These are phyloP conservation scores for Plasmopara muralis DNA, from an alignment of 352 stramenopile genomes.

Conservation along the genomic window DNA sequence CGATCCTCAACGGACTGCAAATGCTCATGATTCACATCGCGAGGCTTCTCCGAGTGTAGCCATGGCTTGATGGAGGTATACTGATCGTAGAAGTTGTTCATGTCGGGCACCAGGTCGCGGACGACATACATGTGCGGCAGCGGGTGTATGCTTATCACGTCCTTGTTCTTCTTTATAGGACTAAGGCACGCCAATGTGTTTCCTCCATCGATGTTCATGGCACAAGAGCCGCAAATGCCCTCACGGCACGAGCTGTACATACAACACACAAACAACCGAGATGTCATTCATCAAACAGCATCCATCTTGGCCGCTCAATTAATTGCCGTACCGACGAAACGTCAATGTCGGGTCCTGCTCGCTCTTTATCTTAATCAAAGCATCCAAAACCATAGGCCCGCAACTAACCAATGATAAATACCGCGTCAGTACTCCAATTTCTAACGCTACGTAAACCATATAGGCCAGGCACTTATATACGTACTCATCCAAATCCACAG, in stretches of 20 bases:
- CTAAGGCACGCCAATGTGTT: constrained; percentile 98
- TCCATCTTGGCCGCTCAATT: not conserved
- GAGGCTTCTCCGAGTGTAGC: constrained; percentile 92
- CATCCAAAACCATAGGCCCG: constrained; percentile 98
- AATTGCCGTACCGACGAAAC: constrained; percentile 86
- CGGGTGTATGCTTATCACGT: constrained; percentile 97
- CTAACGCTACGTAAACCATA: not conserved
- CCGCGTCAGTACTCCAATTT: not conserved
- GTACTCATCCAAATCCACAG: constrained; percentile 96
- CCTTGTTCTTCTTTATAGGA: constrained; percentile 93
- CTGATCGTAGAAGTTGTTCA: constrained; percentile 99
- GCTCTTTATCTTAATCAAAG: constrained; percentile 99
- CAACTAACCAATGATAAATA: constrained; percentile 38
- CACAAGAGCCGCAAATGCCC: constrained; percentile 98
- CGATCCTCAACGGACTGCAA: constrained; percentile 93
- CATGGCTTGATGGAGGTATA: constrained; percentile 99
- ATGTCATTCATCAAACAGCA: not conserved
- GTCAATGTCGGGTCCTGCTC: constrained; percentile 98
- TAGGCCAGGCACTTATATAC: constrained; percentile 13
- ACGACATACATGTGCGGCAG: constrained; percentile 99
- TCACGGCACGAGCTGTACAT: constrained; percentile 93
- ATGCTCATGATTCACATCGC: constrained; percentile 83
- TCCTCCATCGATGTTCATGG: constrained; percentile 99
- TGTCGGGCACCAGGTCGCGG: constrained; percentile 98
- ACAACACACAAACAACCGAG: not conserved